phyloP scores from a whole-genome alignment of 805 yeast species.

The Kuraishia borneana region DNA sequence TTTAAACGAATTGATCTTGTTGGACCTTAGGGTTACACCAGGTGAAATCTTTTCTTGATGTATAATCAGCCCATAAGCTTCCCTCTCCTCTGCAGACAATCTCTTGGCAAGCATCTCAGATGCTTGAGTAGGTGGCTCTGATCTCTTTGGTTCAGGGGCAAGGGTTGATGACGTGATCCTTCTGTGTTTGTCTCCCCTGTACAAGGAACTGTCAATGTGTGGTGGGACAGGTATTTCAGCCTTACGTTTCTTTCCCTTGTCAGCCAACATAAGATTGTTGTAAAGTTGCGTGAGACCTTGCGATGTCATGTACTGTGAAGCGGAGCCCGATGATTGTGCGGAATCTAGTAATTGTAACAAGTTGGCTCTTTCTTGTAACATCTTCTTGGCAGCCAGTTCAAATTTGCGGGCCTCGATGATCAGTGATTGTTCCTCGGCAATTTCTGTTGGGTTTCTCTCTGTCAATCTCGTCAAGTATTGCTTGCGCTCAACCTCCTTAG shows the following conservation, averaged over 20 bases:
- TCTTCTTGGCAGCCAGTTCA: constrained; percentile 84
- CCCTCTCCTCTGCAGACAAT: constrained; percentile 69
- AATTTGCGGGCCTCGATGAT: constrained; percentile 88
- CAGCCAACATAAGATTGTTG: constrained; percentile 60
- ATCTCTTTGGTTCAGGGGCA: background rate
- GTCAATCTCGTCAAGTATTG: constrained; percentile 66
- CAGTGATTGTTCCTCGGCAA: constrained; percentile 94
- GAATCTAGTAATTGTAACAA: constrained; percentile 73
- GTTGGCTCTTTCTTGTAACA: constrained; percentile 72
- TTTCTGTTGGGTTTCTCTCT: constrained; percentile 86
- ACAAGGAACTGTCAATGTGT: constrained; percentile 17
- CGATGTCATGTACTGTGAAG: constrained; percentile 68
- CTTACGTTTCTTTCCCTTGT: constrained; percentile 48
- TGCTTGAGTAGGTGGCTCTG: constrained; percentile 7
- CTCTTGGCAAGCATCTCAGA: constrained; percentile 33
- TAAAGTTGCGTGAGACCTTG: constrained; percentile 86
- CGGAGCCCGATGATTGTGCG: constrained; percentile 69
- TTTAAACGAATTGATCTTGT: constrained; percentile 67
- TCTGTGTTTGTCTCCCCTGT: background rate
- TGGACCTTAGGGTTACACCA: constrained; percentile 76
- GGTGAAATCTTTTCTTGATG: constrained; percentile 67
- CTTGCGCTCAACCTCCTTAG: constrained; percentile 70
- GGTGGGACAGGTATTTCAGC: constrained; percentile 46
- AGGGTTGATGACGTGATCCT: background rate
- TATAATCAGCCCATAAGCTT: constrained; percentile 70